These are phyloP conservation scores for Amaranthus palmeri DNA, from an alignment of 148 eudicot genomes.

Conservation along the genomic window DNA sequence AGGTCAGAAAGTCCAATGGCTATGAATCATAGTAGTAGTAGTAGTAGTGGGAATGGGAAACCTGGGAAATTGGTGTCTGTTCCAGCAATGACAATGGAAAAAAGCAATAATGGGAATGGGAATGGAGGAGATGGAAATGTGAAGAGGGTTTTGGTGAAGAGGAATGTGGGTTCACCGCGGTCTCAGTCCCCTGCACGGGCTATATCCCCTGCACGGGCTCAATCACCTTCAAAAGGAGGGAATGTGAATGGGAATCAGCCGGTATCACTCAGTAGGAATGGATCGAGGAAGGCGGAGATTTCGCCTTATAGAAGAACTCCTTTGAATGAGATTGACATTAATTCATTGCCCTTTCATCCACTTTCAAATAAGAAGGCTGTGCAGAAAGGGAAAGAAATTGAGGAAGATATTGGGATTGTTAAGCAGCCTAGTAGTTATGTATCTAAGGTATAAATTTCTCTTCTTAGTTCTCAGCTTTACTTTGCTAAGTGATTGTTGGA, in stretches of 20 bases:
- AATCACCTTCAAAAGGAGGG: conserved; percentile 1
- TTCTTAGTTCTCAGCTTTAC: neutral
- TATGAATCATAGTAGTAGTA: neutral
- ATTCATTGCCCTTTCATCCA: conserved; percentile 45
- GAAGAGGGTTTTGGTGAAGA: conserved; percentile 80
- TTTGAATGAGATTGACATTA: conserved; percentile 65
- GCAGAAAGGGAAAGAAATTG: conserved; percentile 29
- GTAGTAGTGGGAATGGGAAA: conserved; percentile 27
- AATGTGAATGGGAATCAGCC: conserved; percentile 24
- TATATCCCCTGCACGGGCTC: conserved; percentile 31
- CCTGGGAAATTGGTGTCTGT: conserved; percentile 93
- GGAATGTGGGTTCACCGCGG: conserved; percentile 55
- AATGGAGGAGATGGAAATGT: conserved; percentile 26
- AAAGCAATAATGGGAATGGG: conserved; percentile 32
- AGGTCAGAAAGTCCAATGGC: conserved; percentile 72
- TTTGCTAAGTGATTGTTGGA: too few species aligned
- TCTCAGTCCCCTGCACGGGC: conserved; percentile 41
- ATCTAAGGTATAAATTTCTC: conserved; percentile 35
- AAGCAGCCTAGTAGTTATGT: conserved; percentile 28
- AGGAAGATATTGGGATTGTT: conserved; percentile 29
- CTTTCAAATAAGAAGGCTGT: conserved; percentile 33
- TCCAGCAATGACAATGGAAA: conserved; percentile 71
- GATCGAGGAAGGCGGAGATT: conserved; percentile 75
- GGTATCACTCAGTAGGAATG: conserved; percentile 60
- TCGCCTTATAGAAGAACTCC: conserved; percentile 89